phyloP scores from a whole-genome alignment of 768 basidiomycete species.

The Dentipellis fragilis region DNA sequence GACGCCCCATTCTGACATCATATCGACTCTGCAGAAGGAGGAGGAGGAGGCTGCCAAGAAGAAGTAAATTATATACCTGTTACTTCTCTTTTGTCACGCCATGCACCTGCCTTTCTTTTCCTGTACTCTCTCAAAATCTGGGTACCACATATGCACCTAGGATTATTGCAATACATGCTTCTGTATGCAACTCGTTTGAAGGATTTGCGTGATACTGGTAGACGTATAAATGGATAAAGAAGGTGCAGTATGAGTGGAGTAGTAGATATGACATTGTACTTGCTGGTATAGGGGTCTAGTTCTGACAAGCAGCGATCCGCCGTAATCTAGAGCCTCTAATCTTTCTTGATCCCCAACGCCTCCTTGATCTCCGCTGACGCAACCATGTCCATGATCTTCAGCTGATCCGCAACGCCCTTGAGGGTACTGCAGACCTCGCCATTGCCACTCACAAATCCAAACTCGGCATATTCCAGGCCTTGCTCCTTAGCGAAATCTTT shows the following conservation, averaged over 20 bases:
- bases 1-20: constrained; percentile 6
- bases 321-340: constrained; percentile 1
- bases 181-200: constrained; percentile 16
- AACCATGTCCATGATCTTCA: constrained; percentile 71
- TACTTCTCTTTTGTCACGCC: constrained; percentile 16
- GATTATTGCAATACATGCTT: constrained; percentile 24
- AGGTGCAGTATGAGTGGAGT: no score
- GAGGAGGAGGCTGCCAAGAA: constrained; percentile 91
- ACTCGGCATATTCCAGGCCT: constrained; percentile 81
- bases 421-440: constrained; percentile 75
- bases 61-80: constrained; percentile 43
- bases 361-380: constrained; percentile 66
- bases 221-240: no score
- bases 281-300: background rate
- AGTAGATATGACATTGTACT: background rate
- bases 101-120: constrained; percentile 11
- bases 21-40: constrained; percentile 48
- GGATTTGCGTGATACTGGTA: no score
- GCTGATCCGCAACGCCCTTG: constrained; percentile 78
- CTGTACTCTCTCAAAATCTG: constrained; percentile 28
- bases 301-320: background rate
- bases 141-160: constrained; percentile 15
- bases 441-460: constrained; percentile 85
- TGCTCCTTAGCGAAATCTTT: constrained; percentile 84
- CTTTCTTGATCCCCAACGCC: constrained; percentile 40